Conservation (phyloP, 192 early-diverging fungal genomes). For the Coemansia pectinata region DNA sequence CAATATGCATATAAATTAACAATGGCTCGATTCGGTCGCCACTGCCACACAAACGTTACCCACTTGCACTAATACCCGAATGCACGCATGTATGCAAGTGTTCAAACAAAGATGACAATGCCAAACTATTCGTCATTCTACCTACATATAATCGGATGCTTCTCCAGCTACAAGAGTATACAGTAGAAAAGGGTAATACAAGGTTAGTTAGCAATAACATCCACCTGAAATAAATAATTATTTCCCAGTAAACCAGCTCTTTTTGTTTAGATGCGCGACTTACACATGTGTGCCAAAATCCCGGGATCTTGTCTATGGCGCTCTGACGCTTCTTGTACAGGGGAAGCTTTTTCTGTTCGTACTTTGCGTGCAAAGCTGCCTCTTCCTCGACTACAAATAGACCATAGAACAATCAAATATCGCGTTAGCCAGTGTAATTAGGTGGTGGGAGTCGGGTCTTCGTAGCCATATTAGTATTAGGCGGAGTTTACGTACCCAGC, state of each 20-base stretch:
- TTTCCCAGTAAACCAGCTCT: not conserved
- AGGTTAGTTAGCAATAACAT: not conserved
- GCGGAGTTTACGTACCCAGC: constrained; percentile 23
- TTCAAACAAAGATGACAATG: not conserved
- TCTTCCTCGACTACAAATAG: constrained; percentile 48
- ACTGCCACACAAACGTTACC: not conserved
- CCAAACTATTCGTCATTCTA: not conserved
- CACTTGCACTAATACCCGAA: not conserved
- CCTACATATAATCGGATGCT: constrained; percentile 56
- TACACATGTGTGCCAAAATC: constrained; percentile 61
- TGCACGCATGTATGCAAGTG: not conserved
- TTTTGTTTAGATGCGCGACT: constrained; percentile 11
- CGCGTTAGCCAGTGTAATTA: not conserved
- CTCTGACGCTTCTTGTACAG: constrained; percentile 60
- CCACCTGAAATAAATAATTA: not conserved
- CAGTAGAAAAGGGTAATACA: not conserved
- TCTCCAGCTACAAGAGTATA: constrained; percentile 42
- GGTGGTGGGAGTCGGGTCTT: not conserved
- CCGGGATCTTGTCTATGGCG: constrained; percentile 56
- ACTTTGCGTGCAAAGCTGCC: constrained; percentile 53
- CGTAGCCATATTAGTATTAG: not conserved
- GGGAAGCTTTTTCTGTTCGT: constrained; percentile 50
- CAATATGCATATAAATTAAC: constrained; percentile 8
- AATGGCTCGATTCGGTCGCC: not conserved
- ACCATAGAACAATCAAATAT: not conserved